Evolutionary conservation across 306 rosid species (phyloP).

Genomic region (Pterocarpus macrocarpus): DNA sequence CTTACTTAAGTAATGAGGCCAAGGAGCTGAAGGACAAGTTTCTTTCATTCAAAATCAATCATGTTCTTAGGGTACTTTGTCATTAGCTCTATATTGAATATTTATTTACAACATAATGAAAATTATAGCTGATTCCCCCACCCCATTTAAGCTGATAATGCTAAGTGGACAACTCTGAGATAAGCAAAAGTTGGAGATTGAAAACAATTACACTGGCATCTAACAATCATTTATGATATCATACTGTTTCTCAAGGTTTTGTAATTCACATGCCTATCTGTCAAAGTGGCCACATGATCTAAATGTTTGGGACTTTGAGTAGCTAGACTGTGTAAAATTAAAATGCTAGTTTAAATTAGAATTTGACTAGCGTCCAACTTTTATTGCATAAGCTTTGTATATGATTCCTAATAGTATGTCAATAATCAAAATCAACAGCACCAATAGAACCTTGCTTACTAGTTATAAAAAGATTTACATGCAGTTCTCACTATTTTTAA

Average conservation of each 20-base stretch:
- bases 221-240: not conserved
- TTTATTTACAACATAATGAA: not conserved
- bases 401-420: not conserved
- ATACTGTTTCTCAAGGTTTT: conserved; percentile 15
- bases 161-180: not conserved
- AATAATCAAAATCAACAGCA: not conserved
- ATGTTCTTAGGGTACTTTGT: conserved; percentile 71
- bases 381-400: not conserved
- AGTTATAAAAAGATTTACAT: not conserved
- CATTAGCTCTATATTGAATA: conserved; percentile 12
- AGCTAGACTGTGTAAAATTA: conserved; percentile 11
- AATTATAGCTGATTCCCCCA: not conserved
- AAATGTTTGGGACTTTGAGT: not conserved
- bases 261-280: not conserved
- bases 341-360: not conserved
- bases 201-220: not conserved
- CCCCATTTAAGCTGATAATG: not conserved
- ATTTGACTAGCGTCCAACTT: not conserved
- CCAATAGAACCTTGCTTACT: not conserved
- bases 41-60: conserved; percentile 72
- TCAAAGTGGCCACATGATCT: not conserved
- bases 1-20: conserved; percentile 65
- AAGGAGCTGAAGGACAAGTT: conserved; percentile 68
- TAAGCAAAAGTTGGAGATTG: not conserved
- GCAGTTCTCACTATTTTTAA: not conserved